Base-by-base conservation (phyloP, 768 basidiomycete species). In the Trametes cubensis region DNA sequence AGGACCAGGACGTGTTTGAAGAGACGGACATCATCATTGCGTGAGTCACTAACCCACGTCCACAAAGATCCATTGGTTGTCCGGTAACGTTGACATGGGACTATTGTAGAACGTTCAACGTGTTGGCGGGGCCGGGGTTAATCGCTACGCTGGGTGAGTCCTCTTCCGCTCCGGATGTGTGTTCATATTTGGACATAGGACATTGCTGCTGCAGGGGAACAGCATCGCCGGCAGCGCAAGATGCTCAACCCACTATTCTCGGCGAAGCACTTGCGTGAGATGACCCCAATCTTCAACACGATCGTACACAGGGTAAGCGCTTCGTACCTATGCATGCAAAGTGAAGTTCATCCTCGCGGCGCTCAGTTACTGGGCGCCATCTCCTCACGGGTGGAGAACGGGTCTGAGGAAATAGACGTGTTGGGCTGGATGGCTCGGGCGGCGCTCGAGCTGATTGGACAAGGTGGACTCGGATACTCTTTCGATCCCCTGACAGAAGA, bases 391-490 rank as follows among this genome's bases (percentile, higher is more conserved):
- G 59, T 67, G 10, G 25, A 58, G 18, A 40, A 54, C 21, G 55
- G 61, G 15, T 44, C 55, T 1, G 15, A 39, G 4, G 66, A 72
- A 23, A 46, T 72, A 4, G 66, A 72, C 55, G 57, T 72, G 11
- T 59, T 67, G 21, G 46, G 57, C 20, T 72, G 71, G 71, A 67
- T 72, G 68, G 60, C 55, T 1, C 67, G 71, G 21, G 63, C 66
- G 1, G 70, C 71, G 17, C 67, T 72, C 20, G 71, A 72, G 56
- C 59, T 83, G 38, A 76, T 83, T 40, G 81, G 79, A 2, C 81
- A 79, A 69, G 77, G 76, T n/a, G 80, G 82, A 2, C 73, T 83
- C 15, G 78, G 78, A 0, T 72, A 70, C 50, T 75, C 76, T 1
- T 77, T 78, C 58, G 75, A 77, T 40, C 56, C 68, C 3, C 71